Evolutionary conservation across 2,329 filamentous ascomycete species (phyloP).

Genomic region (Arachnomyces sp.): DNA sequence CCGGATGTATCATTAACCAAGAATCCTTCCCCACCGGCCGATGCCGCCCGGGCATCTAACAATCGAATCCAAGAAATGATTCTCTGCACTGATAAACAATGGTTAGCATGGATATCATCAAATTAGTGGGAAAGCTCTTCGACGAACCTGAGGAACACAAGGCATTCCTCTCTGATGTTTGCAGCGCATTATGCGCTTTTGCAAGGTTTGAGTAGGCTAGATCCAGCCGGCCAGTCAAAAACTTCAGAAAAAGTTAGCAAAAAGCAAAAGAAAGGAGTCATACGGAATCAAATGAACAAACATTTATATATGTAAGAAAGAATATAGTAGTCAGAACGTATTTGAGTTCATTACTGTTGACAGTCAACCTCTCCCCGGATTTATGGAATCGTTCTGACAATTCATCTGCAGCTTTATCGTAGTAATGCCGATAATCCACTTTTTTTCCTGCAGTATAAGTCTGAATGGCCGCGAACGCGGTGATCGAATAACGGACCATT

Average conservation of each 20-base stretch:
- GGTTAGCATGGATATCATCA: too few species aligned
- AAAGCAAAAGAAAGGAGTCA: not conserved
- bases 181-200: constrained; percentile 42
- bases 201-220: constrained; percentile 45
- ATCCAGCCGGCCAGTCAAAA: constrained; percentile 35
- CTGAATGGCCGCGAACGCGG: constrained; percentile 1
- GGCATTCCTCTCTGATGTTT: constrained; percentile 28
- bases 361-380: not conserved
- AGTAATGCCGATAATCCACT: constrained; percentile 1
- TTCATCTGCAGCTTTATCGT: constrained; percentile 1
- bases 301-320: constrained; percentile 48
- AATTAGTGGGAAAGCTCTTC: too few species aligned
- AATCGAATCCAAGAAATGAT: constrained; percentile 48
- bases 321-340: constrained; percentile 45
- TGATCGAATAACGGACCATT: constrained; percentile 1
- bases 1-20: constrained; percentile 36
- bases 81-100: constrained; percentile 33
- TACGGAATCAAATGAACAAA: constrained; percentile 8
- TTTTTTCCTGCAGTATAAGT: not conserved
- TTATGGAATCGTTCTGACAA: not conserved
- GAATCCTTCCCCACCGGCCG: constrained; percentile 47
- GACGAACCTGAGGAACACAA: not conserved
- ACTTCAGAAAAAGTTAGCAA: constrained; percentile 10
- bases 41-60: constrained; percentile 47
- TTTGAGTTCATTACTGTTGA: constrained; percentile 20